phyloP scores from a whole-genome alignment of 1,284 basidiomycete genomes.

The Sphaerobolus stellatus region DNA sequence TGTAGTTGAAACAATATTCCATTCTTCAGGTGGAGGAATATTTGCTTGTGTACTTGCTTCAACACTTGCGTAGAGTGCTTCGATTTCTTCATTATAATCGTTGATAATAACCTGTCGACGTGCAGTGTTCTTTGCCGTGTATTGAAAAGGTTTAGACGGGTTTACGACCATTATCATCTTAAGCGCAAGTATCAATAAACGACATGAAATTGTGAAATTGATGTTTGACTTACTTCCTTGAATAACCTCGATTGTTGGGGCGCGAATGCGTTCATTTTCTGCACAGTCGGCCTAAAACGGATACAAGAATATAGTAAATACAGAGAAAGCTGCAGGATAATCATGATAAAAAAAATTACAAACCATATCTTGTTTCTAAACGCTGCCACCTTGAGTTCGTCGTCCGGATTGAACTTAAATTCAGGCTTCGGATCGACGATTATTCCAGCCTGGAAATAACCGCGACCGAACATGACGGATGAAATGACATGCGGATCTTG shows the following conservation, averaged over 20 bases:
- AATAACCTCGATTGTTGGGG: constrained; percentile 35
- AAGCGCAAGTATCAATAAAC: not conserved
- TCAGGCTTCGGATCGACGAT: constrained; percentile 38
- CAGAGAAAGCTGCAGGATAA: not conserved
- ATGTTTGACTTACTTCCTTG: constrained; percentile 16
- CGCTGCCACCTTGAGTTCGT: constrained; percentile 26
- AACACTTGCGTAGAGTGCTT: constrained; percentile 18
- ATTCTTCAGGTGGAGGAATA: constrained; percentile 8
- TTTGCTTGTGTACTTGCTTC: constrained; percentile 13
- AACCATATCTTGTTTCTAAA: constrained; percentile 39
- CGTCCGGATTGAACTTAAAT: constrained; percentile 28
- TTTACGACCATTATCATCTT: constrained; percentile 12
- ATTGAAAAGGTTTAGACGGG: constrained; percentile 17
- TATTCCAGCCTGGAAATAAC: constrained; percentile 43
- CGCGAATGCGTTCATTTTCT: constrained; percentile 39
- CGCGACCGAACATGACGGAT: constrained; percentile 41
- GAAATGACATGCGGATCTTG: constrained; percentile 33
- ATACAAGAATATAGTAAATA: constrained; percentile 3
- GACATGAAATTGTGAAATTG: not conserved
- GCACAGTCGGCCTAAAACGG: constrained; percentile 32
- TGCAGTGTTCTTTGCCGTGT: constrained; percentile 36
- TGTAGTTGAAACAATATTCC: not conserved
- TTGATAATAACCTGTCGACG: constrained; percentile 20
- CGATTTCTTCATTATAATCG: not conserved
- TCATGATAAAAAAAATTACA: constrained; percentile 5